Base-by-base conservation (phyloP, 1,284 basidiomycete genomes). In the Chiua sp. region DNA sequence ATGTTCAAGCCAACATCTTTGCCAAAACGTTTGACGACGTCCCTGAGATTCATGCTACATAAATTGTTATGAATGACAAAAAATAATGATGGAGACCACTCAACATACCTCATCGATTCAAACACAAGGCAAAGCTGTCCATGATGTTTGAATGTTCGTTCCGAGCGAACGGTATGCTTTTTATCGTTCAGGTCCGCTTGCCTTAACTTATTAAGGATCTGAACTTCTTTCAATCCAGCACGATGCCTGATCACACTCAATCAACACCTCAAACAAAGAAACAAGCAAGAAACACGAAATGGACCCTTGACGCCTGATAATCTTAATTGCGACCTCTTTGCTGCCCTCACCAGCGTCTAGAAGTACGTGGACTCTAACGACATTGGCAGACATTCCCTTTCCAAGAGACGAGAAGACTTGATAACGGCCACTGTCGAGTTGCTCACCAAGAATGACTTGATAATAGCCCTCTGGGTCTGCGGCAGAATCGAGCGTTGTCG, bases 371-470 rank as follows among this genome's bases (percentile, higher is more conserved):
- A 96, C 96, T 51, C 92, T 86, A 26, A 98, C 96, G 46, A 99
- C 98, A 53, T 93, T 94, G 47, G 95, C 94, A 76, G 99, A 99
- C 96, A 99, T 99, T 60, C 98, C 98, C 74, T 97, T 96, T 37
- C 98, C 98, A 15, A 99, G 82, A 51, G 88, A 94, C 35, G 94
- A 95, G 65, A 93, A 97, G 15, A 99, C 94, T 72, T 98, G 95
- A 75, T 98, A 99, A 49, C 92, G 86, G 3, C 94, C 96, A 47
- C 88, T 86, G 68, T 98, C 94, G n/a, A 98, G 80, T 59, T 96
- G 87, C 77, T 99, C 98, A 52, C 97, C 98, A 7, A 98, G 85
- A 53, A 97, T 96, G 63, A 98, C 87, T 62, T 90, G 88, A 75
- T 99, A 98, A 74, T 99, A 99, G 0, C 98, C 98, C 75, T 99